A percentile compares a stretch with the other conserved stretches of the same genome.
These are phyloP conservation scores for Poa pratensis DNA, from an alignment of 176 grass and related monocot genomes.

Conservation along the genomic window DNA sequence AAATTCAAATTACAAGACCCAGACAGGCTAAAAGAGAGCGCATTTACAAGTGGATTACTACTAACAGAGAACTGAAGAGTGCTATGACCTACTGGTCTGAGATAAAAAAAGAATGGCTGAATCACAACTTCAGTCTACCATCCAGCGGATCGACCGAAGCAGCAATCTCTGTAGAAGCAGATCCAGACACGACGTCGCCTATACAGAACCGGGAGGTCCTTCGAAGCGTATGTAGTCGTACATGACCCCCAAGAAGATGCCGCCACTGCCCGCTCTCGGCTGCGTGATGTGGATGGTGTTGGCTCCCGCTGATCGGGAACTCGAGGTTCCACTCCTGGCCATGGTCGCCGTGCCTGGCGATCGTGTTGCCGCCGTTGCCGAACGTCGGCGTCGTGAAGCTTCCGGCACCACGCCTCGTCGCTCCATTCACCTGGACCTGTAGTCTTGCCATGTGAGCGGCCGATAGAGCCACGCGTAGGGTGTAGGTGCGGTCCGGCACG, in stretches of 20 bases:
- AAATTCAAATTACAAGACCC: not conserved
- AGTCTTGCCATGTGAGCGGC: conserved; percentile 49
- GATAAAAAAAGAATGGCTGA: too few relatives aligned
- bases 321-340: conserved; percentile 53
- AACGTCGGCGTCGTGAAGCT: conserved; percentile 39
- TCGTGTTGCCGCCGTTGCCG: conserved; percentile 54
- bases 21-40: not conserved
- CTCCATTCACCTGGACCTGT: conserved; percentile 33
- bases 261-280: conserved; percentile 11
- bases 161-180: too few relatives aligned
- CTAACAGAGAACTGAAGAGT: not conserved
- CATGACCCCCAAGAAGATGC: conserved; percentile 43
- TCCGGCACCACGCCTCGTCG: not conserved
- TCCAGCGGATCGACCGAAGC: too few relatives aligned
- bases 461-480: conserved; percentile 48
- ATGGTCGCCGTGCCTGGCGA: conserved; percentile 59
- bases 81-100: too few relatives aligned
- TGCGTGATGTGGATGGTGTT: conserved; percentile 56
- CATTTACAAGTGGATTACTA: not conserved
- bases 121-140: too few relatives aligned
- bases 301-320: conserved; percentile 32
- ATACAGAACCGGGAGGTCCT: too few relatives aligned
- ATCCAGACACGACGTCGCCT: too few relatives aligned
- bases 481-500: conserved; percentile 26
- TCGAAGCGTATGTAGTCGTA: conserved; percentile 62